phyloP scores from a whole-genome alignment of 208 protist genomes.

The Acanthamoeba castellanii region DNA sequence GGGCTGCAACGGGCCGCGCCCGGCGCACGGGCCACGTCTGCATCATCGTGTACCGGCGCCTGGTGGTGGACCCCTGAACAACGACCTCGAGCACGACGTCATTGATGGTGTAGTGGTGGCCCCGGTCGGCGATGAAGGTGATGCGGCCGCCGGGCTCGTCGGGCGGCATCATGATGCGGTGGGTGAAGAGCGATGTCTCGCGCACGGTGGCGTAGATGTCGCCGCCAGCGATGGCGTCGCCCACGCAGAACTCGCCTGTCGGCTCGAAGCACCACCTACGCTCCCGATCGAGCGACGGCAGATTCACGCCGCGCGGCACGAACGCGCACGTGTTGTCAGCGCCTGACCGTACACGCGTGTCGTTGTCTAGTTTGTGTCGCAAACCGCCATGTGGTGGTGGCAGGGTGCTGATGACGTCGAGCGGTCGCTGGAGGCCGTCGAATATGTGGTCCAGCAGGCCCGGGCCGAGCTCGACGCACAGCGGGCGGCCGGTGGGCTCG shows the following conservation, averaged over 20 bases:
- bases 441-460: constrained; percentile 99
- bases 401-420: constrained; percentile 93
- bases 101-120: constrained; percentile 81
- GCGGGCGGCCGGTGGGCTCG: constrained; percentile 98
- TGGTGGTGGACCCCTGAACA: neutral
- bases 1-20: constrained; percentile 74
- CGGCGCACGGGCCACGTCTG: constrained; percentile 85
- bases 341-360: neutral
- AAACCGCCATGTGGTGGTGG: constrained; percentile 93
- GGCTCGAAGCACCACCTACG: constrained; percentile 97
- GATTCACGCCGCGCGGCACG: constrained; percentile 99
- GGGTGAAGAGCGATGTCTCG: constrained; percentile 84
- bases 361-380: constrained; percentile 81
- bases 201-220: constrained; percentile 84
- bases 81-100: neutral
- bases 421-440: constrained; percentile 99
- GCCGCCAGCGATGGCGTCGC: constrained; percentile 83
- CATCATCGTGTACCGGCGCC: constrained; percentile 81
- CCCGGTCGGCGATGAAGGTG: constrained; percentile 76
- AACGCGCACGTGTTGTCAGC: constrained; percentile 91
- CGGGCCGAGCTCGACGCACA: constrained; percentile 99
- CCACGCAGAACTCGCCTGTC: constrained; percentile 72
- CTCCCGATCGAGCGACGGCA: constrained; percentile 95
- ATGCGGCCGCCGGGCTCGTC: constrained; percentile 80
- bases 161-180: constrained; percentile 85